phyloP scores from a whole-genome alignment of 1,139 yeast species.

The Kluyveromyces marxianus region DNA sequence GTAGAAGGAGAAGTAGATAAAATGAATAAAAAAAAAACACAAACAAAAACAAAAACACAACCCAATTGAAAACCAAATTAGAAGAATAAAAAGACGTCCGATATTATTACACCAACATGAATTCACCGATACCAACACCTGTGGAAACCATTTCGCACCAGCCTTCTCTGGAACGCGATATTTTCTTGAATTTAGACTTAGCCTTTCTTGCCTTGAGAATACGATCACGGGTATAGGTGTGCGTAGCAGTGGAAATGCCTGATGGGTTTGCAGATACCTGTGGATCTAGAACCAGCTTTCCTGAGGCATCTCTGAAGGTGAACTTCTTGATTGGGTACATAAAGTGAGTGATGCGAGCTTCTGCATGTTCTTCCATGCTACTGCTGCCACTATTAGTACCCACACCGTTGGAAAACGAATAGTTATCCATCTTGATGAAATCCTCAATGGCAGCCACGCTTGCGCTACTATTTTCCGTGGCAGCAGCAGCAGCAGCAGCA shows the following conservation, averaged over 20 bases:
- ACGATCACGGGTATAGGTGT: conserved; percentile 8
- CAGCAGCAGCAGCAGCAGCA: neutral
- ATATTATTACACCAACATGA: conserved; percentile 22
- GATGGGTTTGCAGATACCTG: neutral
- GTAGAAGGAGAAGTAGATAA: neutral
- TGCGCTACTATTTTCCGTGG: neutral
- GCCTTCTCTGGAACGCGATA: conserved; percentile 28
- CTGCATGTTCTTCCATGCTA: neutral
- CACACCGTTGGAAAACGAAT: conserved; percentile 1
- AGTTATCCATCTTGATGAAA: conserved; percentile 12
- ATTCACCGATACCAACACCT: conserved; percentile 28
- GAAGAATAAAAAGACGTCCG: neutral
- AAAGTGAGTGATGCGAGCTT: conserved; percentile 9
- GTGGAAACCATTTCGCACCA: conserved; percentile 29
- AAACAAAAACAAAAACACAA: neutral
- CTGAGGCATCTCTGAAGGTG: conserved; percentile 26
- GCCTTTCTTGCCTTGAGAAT: conserved; percentile 12
- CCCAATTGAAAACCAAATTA: neutral
- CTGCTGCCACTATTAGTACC: neutral
- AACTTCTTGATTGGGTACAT: conserved; percentile 20
- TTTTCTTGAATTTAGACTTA: conserved; percentile 16
- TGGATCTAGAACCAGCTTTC: conserved; percentile 25
- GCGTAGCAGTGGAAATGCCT: neutral
- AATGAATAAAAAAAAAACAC: neutral
- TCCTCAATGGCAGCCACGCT: conserved; percentile 9